Conservation (phyloP, 2,329 filamentous ascomycete species). For the Trichophyton schoenleinii region DNA sequence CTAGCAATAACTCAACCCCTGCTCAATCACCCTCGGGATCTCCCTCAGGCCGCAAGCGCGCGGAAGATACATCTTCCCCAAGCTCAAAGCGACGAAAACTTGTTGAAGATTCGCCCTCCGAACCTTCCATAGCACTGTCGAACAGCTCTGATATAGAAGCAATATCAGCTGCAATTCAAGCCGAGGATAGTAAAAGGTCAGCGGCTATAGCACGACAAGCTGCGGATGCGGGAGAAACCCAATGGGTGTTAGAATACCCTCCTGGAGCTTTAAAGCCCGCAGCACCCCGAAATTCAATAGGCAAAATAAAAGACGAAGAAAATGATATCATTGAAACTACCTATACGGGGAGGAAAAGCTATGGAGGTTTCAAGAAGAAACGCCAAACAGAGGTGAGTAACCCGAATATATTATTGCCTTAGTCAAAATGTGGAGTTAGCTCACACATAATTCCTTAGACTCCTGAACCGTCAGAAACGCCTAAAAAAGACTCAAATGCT, state of each 20-base stretch:
- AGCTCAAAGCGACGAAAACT: slow-evolving; percentile 27
- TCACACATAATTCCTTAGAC: not conserved
- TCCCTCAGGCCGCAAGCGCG: slow-evolving; percentile 31
- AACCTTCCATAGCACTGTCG: slow-evolving; percentile 12
- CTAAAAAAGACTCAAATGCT: not conserved
- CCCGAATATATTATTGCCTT: not conserved
- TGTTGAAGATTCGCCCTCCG: slow-evolving; percentile 13
- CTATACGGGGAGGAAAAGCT: slow-evolving; percentile 26
- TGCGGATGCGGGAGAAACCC: slow-evolving; percentile 32
- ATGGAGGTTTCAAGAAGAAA: slow-evolving; percentile 30
- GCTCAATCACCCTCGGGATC: slow-evolving; percentile 23
- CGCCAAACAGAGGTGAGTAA: not conserved
- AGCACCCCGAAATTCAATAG: not conserved
- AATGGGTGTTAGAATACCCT: slow-evolving; percentile 32
- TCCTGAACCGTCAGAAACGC: not conserved
- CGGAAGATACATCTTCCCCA: slow-evolving; percentile 26
- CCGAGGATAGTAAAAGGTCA: slow-evolving; percentile 30
- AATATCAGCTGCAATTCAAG: slow-evolving; percentile 30
- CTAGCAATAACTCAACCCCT: slow-evolving; percentile 31
- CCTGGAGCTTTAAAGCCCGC: slow-evolving; percentile 13
- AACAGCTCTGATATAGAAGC: slow-evolving; percentile 26
- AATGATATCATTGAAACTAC: slow-evolving; percentile 18
- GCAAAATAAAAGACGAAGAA: not conserved
- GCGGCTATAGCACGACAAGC: slow-evolving; percentile 30
- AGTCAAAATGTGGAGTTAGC: not conserved